phyloP scores from a whole-genome alignment of 352 stramenopile genomes.

The Phytophthora tubulina region DNA sequence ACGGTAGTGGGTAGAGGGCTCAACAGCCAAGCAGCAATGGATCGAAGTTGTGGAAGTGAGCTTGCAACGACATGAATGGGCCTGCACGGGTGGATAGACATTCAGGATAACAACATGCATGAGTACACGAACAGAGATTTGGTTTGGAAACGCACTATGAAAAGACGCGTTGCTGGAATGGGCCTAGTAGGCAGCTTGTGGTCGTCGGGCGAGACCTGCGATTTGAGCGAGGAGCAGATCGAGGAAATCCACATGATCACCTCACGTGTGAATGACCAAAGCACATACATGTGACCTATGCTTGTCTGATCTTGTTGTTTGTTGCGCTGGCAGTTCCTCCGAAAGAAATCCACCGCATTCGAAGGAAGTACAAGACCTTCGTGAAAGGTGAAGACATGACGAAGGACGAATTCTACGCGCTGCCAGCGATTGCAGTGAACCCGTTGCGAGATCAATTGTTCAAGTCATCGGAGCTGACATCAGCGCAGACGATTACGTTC shows the following conservation, averaged over 20 bases:
- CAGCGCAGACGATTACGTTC: slow-evolving; percentile 47
- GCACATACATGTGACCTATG: neutral
- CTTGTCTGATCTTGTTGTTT: slow-evolving; percentile 10
- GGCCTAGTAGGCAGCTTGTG: slow-evolving; percentile 29
- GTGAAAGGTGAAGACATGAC: slow-evolving; percentile 59
- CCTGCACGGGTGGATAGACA: slow-evolving; percentile 20
- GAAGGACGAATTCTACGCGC: slow-evolving; percentile 62
- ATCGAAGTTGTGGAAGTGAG: neutral
- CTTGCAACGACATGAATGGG: slow-evolving; percentile 16
- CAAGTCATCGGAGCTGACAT: slow-evolving; percentile 52
- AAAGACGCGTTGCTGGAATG: slow-evolving; percentile 24
- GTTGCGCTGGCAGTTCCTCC: slow-evolving; percentile 44
- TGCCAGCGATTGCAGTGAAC: slow-evolving; percentile 53
- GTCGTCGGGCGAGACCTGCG: slow-evolving; percentile 38
- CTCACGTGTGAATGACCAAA: slow-evolving; percentile 41
- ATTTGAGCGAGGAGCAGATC: slow-evolving; percentile 66
- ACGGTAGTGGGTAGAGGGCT: neutral
- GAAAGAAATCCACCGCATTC: slow-evolving; percentile 67
- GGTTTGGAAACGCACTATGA: slow-evolving; percentile 1
- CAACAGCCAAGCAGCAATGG: slow-evolving; percentile 6
- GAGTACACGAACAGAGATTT: slow-evolving; percentile 17
- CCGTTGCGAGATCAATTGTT: slow-evolving; percentile 60
- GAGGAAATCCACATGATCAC: slow-evolving; percentile 75
- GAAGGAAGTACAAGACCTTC: slow-evolving; percentile 48
- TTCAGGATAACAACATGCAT: slow-evolving; percentile 17